Conservation (phyloP, 106 monocot species). For the Chionographis japonica region DNA sequence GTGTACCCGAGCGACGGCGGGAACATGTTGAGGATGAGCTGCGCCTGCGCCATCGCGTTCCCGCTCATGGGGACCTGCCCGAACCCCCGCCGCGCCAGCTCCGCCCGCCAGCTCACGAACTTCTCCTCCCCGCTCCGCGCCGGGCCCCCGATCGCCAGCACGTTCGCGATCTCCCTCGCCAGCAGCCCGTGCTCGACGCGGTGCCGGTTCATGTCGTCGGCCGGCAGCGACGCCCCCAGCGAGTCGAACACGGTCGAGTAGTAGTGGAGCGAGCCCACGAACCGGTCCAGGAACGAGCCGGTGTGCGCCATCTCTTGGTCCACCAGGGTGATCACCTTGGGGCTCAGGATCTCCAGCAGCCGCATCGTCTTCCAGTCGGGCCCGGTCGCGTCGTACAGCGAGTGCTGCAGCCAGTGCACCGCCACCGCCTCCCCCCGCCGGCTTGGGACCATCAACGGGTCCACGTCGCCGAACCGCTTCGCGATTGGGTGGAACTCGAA, state of each 20-base stretch:
- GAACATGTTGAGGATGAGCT: constrained; percentile 19
- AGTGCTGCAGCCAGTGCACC: constrained; percentile 14
- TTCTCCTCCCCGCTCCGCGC: constrained; percentile 18
- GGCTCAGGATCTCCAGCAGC: constrained; percentile 5
- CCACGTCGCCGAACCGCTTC: constrained; percentile 2
- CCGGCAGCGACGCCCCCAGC: constrained; percentile 3
- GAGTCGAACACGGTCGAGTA: constrained; percentile 24
- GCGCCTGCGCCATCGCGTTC: constrained; percentile 19
- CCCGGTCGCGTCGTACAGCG: constrained; percentile 7
- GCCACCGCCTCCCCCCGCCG: constrained; percentile 3
- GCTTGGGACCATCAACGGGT: not conserved
- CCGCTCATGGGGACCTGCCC: constrained; percentile 16
- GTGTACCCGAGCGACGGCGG: constrained; percentile 13
- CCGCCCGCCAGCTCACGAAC: constrained; percentile 12
- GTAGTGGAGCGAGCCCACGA: constrained; percentile 14
- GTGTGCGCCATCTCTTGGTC: constrained; percentile 11
- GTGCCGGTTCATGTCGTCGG: constrained; percentile 7
- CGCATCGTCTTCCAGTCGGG: constrained; percentile 13
- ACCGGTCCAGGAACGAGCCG: constrained; percentile 20
- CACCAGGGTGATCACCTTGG: constrained; percentile 22
- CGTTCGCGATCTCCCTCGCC: constrained; percentile 15
- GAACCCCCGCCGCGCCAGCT: constrained; percentile 15
- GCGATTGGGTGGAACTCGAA: constrained; percentile 18
- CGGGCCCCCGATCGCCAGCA: constrained; percentile 15
- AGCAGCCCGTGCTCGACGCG: constrained; percentile 12